These are phyloP conservation scores for Aspergillus nanangensis DNA, from an alignment of 495 filamentous ascomycete genomes.

Conservation along the genomic window DNA sequence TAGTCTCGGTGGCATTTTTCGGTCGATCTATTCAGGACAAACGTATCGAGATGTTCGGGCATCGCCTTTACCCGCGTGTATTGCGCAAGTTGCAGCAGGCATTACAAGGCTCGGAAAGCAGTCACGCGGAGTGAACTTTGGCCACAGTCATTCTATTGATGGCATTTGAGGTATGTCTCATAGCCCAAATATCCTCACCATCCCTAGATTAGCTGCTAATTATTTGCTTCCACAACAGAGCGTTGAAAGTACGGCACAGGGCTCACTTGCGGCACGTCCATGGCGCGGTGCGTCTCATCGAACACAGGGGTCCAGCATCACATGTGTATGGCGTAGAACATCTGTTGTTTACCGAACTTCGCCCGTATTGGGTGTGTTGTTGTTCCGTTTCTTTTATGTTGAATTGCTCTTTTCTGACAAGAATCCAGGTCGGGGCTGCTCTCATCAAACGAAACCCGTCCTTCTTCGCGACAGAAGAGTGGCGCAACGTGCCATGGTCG, in stretches of 20 bases:
- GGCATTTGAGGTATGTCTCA: slow-evolving; percentile 34
- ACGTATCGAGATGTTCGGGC: slow-evolving; percentile 33
- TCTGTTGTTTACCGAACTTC: slow-evolving; percentile 37
- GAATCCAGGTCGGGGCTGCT: slow-evolving; percentile 30
- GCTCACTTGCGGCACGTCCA: slow-evolving; percentile 34
- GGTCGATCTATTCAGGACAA: slow-evolving; percentile 35
- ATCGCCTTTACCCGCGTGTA: slow-evolving; percentile 36
- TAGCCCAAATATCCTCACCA: neutral
- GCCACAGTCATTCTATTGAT: slow-evolving; percentile 41
- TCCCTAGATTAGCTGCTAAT: slow-evolving; percentile 9
- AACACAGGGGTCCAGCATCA: slow-evolving; percentile 42
- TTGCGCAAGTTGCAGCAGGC: slow-evolving; percentile 37
- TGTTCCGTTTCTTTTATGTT: neutral
- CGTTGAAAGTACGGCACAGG: slow-evolving; percentile 37
- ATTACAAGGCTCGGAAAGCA: slow-evolving; percentile 34
- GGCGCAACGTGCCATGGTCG: slow-evolving; percentile 43
- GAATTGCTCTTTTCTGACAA: neutral
- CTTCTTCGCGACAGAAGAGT: slow-evolving; percentile 36
- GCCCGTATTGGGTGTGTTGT: slow-evolving; percentile 39
- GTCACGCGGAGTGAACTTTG: slow-evolving; percentile 39
- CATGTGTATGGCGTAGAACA: slow-evolving; percentile 44
- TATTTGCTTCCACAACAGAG: no score
- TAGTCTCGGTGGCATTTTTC: slow-evolving; percentile 40
- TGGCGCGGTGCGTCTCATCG: slow-evolving; percentile 38
- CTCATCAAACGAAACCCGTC: slow-evolving; percentile 27